Conservation (phyloP, 768 basidiomycete genomes). For the Hericium alpestre region DNA sequence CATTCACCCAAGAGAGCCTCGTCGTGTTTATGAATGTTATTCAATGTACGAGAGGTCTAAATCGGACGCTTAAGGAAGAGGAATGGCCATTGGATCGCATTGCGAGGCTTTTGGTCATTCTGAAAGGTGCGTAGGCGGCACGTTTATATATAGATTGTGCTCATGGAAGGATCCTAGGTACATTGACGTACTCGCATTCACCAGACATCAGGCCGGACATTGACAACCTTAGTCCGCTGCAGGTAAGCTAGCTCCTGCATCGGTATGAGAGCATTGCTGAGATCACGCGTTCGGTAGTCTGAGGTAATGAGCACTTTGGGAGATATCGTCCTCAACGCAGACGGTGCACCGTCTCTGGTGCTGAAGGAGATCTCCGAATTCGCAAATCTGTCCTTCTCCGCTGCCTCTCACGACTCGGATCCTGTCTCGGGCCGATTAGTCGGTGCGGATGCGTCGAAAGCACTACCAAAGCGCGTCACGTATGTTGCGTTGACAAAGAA, state of each 20-base stretch:
- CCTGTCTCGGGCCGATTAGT: slow-evolving; percentile 8
- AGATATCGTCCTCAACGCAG: slow-evolving; percentile 50
- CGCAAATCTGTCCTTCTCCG: slow-evolving; percentile 77
- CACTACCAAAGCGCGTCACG: slow-evolving; percentile 56
- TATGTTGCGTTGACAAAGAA: slow-evolving; percentile 88
- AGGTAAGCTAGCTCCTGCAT: slow-evolving; percentile 33
- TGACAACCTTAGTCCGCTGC: slow-evolving; percentile 69
- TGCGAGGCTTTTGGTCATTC: slow-evolving; percentile 58
- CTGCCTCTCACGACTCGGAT: slow-evolving; percentile 52
- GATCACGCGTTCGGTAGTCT: slow-evolving; percentile 28
- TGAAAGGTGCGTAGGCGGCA: slow-evolving; percentile 44
- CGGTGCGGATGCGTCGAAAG: slow-evolving; percentile 9
- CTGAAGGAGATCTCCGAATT: slow-evolving; percentile 82
- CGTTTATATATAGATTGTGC: background rate
- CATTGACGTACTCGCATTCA: slow-evolving; percentile 71
- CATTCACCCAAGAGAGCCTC: slow-evolving; percentile 80
- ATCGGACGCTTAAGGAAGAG: slow-evolving; percentile 32
- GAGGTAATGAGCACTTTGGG: slow-evolving; percentile 64
- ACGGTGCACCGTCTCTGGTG: slow-evolving; percentile 60
- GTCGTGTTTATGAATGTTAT: slow-evolving; percentile 72
- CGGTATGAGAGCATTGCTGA: background rate
- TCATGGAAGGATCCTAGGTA: slow-evolving; percentile 28
- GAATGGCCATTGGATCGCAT: slow-evolving; percentile 64
- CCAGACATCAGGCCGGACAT: slow-evolving; percentile 85
- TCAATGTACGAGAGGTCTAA: slow-evolving; percentile 43